Conservation (phyloP, 192 early-diverging fungal genomes). For the Podila epicladia region DNA sequence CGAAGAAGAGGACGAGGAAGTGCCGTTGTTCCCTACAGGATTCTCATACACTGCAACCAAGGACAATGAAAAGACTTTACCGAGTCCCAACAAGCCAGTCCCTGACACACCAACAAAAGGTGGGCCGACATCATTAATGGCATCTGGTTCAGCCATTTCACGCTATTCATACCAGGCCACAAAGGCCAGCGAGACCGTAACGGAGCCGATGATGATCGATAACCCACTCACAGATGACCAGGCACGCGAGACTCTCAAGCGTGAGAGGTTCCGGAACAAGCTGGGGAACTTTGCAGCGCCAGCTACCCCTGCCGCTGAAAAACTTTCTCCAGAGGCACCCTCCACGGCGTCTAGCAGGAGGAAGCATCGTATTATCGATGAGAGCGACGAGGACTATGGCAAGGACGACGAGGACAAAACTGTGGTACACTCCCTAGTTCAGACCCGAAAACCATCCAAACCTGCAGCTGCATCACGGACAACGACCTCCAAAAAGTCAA, state of each 20-base stretch:
- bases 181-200: background rate
- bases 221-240: background rate
- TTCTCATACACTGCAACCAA: constrained; percentile 5
- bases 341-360: background rate
- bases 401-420: constrained; percentile 2
- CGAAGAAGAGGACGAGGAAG: background rate
- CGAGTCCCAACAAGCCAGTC: background rate
- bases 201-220: background rate
- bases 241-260: background rate
- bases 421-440: too few species aligned
- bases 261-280: constrained; percentile 21
- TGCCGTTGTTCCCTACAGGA: constrained; percentile 17
- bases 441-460: background rate
- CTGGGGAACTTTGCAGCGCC: constrained; percentile 5
- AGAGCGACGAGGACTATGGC: constrained; percentile 24
- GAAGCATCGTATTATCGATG: constrained; percentile 11
- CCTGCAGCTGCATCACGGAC: background rate
- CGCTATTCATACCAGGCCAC: constrained; percentile 9
- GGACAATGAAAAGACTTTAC: background rate
- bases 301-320: background rate
- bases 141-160: constrained; percentile 3
- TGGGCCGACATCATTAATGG: background rate
- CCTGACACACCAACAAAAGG: background rate
- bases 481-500: constrained; percentile 13
- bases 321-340: background rate